Conservation (phyloP, 441 rosid genomes). For the Eruca vesicaria region DNA sequence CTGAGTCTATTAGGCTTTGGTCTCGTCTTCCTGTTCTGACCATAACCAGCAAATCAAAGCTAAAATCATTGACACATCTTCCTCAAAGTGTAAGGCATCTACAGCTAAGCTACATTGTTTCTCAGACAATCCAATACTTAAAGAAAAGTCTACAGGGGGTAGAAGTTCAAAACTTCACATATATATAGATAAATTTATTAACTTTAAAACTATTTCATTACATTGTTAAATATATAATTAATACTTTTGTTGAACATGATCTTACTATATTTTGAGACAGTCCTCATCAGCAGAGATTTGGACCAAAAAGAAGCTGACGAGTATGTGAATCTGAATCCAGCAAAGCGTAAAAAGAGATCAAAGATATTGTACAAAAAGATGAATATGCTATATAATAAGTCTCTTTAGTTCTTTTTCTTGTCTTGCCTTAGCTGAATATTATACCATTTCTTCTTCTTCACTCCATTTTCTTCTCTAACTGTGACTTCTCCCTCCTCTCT, state of each 20-base stretch:
- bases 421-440: conserved; percentile 74
- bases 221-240: too few relatives aligned
- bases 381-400: not conserved
- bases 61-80: not conserved
- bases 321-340: too few relatives aligned
- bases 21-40: too few relatives aligned
- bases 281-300: too few relatives aligned
- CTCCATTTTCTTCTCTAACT: conserved; percentile 64
- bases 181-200: too few relatives aligned
- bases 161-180: too few relatives aligned
- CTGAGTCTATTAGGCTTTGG: too few relatives aligned
- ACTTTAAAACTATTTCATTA: too few relatives aligned
- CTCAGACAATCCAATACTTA: not conserved
- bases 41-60: not conserved
- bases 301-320: too few relatives aligned
- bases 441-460: conserved; percentile 85
- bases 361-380: not conserved
- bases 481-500: conserved; percentile 58
- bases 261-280: too few relatives aligned
- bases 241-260: too few relatives aligned
- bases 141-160: not conserved
- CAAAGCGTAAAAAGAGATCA: too few relatives aligned
- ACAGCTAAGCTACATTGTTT: not conserved
- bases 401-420: conserved; percentile 53
- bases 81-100: not conserved